Percentiles rank a stretch among this genome's conserved stretches.
phyloP scores from a whole-genome alignment of 768 basidiomycete species.

The Lactarius trivialis region DNA sequence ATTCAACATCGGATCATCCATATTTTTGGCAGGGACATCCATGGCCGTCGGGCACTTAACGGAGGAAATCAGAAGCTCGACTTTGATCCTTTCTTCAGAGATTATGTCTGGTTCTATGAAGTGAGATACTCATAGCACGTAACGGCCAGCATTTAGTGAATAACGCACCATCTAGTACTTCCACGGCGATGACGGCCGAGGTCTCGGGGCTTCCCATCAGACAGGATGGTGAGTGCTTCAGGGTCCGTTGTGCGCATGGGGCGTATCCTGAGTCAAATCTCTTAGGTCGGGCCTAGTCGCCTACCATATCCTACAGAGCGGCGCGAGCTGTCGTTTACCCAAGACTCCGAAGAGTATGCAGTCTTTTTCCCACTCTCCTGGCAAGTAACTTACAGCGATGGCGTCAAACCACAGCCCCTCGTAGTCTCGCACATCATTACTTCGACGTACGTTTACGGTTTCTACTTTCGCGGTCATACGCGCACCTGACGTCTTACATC shows the following conservation, averaged over 20 bases:
- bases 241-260: background rate
- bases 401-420: constrained; percentile 52
- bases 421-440: constrained; percentile 83
- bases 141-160: background rate
- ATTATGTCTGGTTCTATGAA: constrained; percentile 96
- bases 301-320: constrained; percentile 87
- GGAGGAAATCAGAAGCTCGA: constrained; percentile 85
- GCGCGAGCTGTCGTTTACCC: constrained; percentile 81
- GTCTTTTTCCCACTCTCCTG: background rate
- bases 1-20: constrained; percentile 99
- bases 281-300: constrained; percentile 82
- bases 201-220: constrained; percentile 96
- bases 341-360: constrained; percentile 87
- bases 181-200: constrained; percentile 88
- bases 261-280: background rate
- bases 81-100: constrained; percentile 90
- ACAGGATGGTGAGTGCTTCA: constrained; percentile 76
- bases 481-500: constrained; percentile 27
- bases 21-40: constrained; percentile 88
- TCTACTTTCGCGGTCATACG: constrained; percentile 10
- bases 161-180: constrained; percentile 61
- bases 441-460: constrained; percentile 68
- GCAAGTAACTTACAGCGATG: constrained; percentile 8
- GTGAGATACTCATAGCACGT: constrained; percentile 31
- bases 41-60: constrained; percentile 85